These are phyloP conservation scores for Arctium minus DNA, from an alignment of 129 eudicot species.

Conservation along the genomic window DNA sequence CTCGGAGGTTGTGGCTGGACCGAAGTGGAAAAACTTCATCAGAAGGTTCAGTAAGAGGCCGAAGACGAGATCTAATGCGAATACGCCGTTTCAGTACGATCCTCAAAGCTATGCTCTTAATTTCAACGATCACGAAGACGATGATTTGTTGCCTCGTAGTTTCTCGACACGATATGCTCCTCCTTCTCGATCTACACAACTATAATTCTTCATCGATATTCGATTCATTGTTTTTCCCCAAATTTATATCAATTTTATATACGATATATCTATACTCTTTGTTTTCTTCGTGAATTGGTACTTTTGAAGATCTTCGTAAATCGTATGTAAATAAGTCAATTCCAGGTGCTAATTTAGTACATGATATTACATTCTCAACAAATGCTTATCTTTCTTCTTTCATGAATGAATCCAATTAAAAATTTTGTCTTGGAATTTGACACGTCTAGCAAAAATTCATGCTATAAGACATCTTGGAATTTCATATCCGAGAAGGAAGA, in stretches of 20 bases:
- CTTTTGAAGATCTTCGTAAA: not conserved
- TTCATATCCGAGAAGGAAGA: no score
- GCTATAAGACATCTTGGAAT: no score
- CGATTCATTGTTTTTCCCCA: constrained; percentile 13
- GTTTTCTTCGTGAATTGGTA: constrained; percentile 10
- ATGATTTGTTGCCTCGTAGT: constrained; percentile 42
- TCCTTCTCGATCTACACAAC: constrained; percentile 22
- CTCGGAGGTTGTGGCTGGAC: constrained; percentile 81
- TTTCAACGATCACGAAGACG: constrained; percentile 59
- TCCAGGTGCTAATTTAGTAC: not conserved
- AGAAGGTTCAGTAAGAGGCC: constrained; percentile 52
- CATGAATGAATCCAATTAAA: not conserved
- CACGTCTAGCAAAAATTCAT: not conserved
- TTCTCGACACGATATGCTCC: constrained; percentile 64
- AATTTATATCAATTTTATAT: constrained; percentile 1
- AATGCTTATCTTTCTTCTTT: not conserved
- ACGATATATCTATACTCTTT: not conserved
- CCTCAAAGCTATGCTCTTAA: constrained; percentile 72
- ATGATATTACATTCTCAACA: not conserved
- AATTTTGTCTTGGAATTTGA: not conserved
- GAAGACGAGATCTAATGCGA: constrained; percentile 29
- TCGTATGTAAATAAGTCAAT: not conserved
- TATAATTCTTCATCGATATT: not conserved
- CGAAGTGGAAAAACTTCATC: constrained; percentile 86
- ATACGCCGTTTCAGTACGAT: constrained; percentile 54